Base-by-base conservation (phyloP, 352 stramenopile genomes). In the Phytopythium helicoides region DNA sequence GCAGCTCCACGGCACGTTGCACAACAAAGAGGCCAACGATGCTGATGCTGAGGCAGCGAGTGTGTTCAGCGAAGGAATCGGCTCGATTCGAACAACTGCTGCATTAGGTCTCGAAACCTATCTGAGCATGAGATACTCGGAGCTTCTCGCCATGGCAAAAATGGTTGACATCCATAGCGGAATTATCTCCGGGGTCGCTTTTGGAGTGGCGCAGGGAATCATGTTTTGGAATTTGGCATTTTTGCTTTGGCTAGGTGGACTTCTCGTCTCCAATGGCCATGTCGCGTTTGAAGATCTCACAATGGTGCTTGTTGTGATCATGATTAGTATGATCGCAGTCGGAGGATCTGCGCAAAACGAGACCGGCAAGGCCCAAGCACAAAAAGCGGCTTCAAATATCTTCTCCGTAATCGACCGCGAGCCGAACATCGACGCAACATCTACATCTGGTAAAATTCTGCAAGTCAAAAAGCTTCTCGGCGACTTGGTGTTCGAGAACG, bases 381-480 rank as follows among this genome's bases (percentile, higher is more conserved):
- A 81, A 38, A 54, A 51, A 18, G 82, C 86, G 6, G 72, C 69
- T 3, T 52, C 56, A 4, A 67, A 81, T 34, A 71, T 97, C 18
- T 97, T 97, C 67, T 65, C 73, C 22, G 79, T 92, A 42, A 86
- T 95, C 52, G 88, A 97, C 52, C 73, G 81, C 9, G 54, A 56
- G 18, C 69, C 76, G 10, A n/a, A 48, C 4, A 84, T 86, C 38
- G 65, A 84, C 34, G 53, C 60, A 15, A 60, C 47, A 6, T 62
- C 61, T 1, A 49, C 54, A 0, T n/a, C 35, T 14, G 68, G 68
- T 2, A 25, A 22, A 1, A 62, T 55, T 2, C 25, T 19, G 2
- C 59, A 57, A 12, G 41, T 78, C 2, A 28, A 51, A 0, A 40
- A 37, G 2, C 52, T 87, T 2, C 34, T 67, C 1, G 92, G 94